Evolutionary conservation across 495 filamentous ascomycete genomes (phyloP).

Genomic region (Letharia columbiana): DNA sequence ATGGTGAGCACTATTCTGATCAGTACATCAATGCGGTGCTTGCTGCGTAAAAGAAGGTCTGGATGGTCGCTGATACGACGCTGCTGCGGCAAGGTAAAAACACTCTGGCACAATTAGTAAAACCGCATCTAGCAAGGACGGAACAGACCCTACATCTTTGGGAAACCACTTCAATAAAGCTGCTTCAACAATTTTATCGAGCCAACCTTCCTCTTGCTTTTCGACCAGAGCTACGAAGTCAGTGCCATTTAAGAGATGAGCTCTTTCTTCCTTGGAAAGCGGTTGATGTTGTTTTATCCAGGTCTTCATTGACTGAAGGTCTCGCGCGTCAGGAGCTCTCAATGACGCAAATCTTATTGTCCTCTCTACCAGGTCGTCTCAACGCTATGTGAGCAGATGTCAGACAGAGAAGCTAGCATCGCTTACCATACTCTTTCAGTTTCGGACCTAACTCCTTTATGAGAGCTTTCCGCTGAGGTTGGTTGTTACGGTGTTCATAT

Average conservation of each 20-base stretch:
- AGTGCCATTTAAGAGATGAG: slow-evolving; percentile 26
- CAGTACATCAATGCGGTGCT: slow-evolving; percentile 26
- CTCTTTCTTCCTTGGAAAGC: slow-evolving; percentile 18
- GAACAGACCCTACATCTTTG: slow-evolving; percentile 7
- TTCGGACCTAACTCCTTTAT: slow-evolving; percentile 28
- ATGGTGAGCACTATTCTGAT: slow-evolving; percentile 26
- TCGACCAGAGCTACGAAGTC: slow-evolving; percentile 33
- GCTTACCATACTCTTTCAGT: slow-evolving; percentile 28
- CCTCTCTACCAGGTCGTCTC: slow-evolving; percentile 20
- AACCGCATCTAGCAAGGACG: not conserved
- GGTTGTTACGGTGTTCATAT: too few relatives aligned
- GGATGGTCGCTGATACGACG: slow-evolving; percentile 24
- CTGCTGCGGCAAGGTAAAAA: slow-evolving; percentile 22
- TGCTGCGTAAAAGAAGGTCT: slow-evolving; percentile 24
- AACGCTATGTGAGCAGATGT: not conserved
- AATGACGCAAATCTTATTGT: slow-evolving; percentile 13
- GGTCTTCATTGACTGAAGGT: slow-evolving; percentile 26
- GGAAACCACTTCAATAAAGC: slow-evolving; percentile 21
- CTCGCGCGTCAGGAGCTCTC: slow-evolving; percentile 20
- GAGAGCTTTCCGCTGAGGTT: slow-evolving; percentile 17
- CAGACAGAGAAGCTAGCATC: slow-evolving; percentile 9
- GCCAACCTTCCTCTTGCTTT: slow-evolving; percentile 29
- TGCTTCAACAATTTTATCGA: slow-evolving; percentile 31
- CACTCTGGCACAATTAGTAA: not conserved
- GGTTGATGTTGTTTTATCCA: slow-evolving; percentile 25